A percentile compares a stretch with the other conserved stretches of the same genome.
Evolutionary conservation across 306 rosid genomes (phyloP).

Genomic region (Hippophae tibetana): DNA sequence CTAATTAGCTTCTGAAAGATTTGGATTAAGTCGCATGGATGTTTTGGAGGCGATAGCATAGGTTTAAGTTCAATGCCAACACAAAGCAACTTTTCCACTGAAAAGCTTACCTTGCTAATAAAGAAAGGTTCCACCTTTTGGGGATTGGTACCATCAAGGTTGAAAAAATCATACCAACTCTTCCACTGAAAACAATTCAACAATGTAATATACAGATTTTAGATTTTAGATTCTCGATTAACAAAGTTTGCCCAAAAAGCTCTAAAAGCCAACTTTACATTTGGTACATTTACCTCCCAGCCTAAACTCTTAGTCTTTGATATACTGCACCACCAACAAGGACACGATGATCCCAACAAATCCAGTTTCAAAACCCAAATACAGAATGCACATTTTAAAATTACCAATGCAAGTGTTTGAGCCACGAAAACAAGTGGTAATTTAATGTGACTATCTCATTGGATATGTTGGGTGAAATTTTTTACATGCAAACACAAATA

Average conservation of each 20-base stretch:
- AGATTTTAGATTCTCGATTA: constrained; percentile 12
- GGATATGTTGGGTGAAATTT: too few relatives aligned
- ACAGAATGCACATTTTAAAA: constrained; percentile 2
- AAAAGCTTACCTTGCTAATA: too few relatives aligned
- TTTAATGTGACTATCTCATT: too few relatives aligned
- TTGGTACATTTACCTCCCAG: constrained; percentile 54
- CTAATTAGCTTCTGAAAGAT: too few relatives aligned
- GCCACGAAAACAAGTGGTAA: too few relatives aligned
- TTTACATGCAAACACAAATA: neutral
- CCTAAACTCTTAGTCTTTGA: constrained; percentile 63
- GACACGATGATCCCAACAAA: constrained; percentile 73
- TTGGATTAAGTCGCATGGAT: too few relatives aligned
- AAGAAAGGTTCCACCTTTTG: constrained; percentile 83
- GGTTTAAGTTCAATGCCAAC: too few relatives aligned
- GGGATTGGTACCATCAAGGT: constrained; percentile 57
- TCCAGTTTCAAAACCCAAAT: constrained; percentile 51
- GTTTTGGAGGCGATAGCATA: too few relatives aligned
- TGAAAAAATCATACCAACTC: constrained; percentile 65
- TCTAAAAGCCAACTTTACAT: neutral
- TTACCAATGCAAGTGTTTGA: too few relatives aligned
- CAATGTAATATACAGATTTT: constrained; percentile 9
- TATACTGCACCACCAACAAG: constrained; percentile 76
- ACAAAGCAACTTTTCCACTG: too few relatives aligned
- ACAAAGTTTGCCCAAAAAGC: constrained; percentile 1
- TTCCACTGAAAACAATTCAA: constrained; percentile 53